These are phyloP conservation scores for Rutstroemia sp. DNA, from an alignment of 2,329 filamentous ascomycete genomes.

Conservation along the genomic window DNA sequence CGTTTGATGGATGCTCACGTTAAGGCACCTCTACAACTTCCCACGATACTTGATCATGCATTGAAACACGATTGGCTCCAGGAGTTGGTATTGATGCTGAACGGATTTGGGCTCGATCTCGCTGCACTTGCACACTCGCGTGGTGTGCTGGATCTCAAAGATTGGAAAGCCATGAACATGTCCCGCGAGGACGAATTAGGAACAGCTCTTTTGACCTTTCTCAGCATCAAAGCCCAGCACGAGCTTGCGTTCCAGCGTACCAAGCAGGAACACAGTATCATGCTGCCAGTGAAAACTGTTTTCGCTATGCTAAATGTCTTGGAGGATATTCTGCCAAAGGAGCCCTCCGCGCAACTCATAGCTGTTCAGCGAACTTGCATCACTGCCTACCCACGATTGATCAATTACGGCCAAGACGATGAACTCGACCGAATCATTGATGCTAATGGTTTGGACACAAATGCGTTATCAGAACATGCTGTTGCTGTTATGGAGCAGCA, in stretches of 20 bases:
- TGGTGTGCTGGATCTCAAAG: slow-evolving; percentile 68
- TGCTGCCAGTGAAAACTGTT: slow-evolving; percentile 78
- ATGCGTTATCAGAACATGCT: slow-evolving; percentile 68
- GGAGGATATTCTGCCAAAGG: slow-evolving; percentile 57
- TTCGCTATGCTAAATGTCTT: slow-evolving; percentile 73
- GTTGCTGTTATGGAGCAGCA: slow-evolving; percentile 94
- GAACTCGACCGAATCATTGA: slow-evolving; percentile 90
- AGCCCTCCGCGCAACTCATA: slow-evolving; percentile 61
- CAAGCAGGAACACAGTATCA: slow-evolving; percentile 55
- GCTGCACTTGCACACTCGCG: slow-evolving; percentile 78
- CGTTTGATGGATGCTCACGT: slow-evolving; percentile 73
- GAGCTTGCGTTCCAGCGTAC: slow-evolving; percentile 68
- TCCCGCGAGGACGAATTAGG: slow-evolving; percentile 62
- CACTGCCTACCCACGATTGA: slow-evolving; percentile 83
- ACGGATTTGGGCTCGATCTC: slow-evolving; percentile 81
- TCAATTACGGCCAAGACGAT: slow-evolving; percentile 76
- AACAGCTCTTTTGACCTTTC: slow-evolving; percentile 66
- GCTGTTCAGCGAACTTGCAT: slow-evolving; percentile 81
- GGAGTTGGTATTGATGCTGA: slow-evolving; percentile 54
- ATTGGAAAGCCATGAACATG: slow-evolving; percentile 69
- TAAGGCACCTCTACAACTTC: slow-evolving; percentile 57
- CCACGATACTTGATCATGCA: slow-evolving; percentile 70
- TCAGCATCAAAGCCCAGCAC: slow-evolving; percentile 76
- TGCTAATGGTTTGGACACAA: slow-evolving; percentile 72
- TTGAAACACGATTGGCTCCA: slow-evolving; percentile 78